These are phyloP conservation scores for Agrocybe chaxingu DNA, from an alignment of 768 basidiomycete species.

Conservation along the genomic window DNA sequence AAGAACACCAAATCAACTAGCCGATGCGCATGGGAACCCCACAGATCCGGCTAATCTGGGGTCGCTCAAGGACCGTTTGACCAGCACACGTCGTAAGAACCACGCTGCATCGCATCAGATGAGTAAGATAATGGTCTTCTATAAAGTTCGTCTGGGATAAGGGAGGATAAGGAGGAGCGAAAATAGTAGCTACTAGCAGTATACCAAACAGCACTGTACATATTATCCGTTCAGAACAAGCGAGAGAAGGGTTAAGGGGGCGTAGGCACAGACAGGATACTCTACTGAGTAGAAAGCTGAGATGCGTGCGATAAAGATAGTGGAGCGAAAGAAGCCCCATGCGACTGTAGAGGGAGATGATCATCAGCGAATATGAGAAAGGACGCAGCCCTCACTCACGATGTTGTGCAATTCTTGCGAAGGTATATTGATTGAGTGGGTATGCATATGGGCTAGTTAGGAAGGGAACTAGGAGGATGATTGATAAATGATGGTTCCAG, in stretches of 20 bases:
- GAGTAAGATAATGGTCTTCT: conserved; percentile 1
- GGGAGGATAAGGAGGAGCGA: conserved; percentile 6
- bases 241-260: conserved; percentile 21
- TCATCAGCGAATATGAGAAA: conserved; percentile 1
- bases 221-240: conserved; percentile 34
- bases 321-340: conserved; percentile 12
- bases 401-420: conserved; percentile 15
- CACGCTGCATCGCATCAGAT: conserved; percentile 10
- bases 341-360: conserved; percentile 13
- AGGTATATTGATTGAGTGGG: conserved; percentile 20
- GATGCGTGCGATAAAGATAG: conserved; percentile 10
- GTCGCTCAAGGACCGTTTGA: conserved; percentile 8
- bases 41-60: conserved; percentile 10
- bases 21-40: conserved; percentile 18
- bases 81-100: conserved; percentile 3
- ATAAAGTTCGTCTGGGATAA: conserved; percentile 5
- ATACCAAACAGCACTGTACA: conserved; percentile 25
- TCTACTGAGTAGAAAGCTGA: conserved; percentile 17
- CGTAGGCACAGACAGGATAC: conserved; percentile 15
- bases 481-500: conserved; percentile 4
- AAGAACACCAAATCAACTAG: conserved; percentile 12
- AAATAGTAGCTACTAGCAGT: conserved; percentile 13
- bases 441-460: conserved; percentile 9
- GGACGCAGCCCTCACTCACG: conserved; percentile 15
- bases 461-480: conserved; percentile 1